phyloP scores from a whole-genome alignment of 768 basidiomycete genomes.

The Panaeolus cyanescens region DNA sequence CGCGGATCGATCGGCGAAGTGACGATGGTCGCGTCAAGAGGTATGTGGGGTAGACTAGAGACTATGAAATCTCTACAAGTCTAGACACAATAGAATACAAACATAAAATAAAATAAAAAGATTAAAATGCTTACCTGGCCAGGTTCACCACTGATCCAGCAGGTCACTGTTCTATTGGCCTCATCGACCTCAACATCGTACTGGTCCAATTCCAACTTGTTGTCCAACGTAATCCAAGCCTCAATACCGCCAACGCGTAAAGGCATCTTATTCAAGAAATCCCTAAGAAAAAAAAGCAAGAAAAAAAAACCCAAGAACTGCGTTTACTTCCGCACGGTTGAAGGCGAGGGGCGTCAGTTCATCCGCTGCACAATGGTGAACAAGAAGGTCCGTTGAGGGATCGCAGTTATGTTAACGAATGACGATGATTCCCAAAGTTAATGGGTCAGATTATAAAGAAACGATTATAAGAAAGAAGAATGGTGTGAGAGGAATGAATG shows the following conservation, averaged over 20 bases:
- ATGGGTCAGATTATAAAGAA: background rate
- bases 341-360: slow-evolving; percentile 2
- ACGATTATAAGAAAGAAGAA: background rate
- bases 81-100: background rate
- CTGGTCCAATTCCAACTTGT: slow-evolving; percentile 27
- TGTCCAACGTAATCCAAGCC: slow-evolving; percentile 30
- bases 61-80: background rate
- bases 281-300: background rate
- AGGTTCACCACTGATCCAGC: slow-evolving; percentile 31
- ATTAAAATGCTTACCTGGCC: slow-evolving; percentile 22
- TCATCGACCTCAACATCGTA: slow-evolving; percentile 27
- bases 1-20: slow-evolving; percentile 1
- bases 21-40: slow-evolving; percentile 5
- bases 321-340: background rate
- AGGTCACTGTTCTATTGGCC: slow-evolving; percentile 22
- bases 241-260: slow-evolving; percentile 29
- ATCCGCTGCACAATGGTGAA: background rate
- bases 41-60: background rate
- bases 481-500: background rate
- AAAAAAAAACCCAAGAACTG: background rate
- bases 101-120: slow-evolving; percentile 1
- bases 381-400: slow-evolving; percentile 1
- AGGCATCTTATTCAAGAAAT: slow-evolving; percentile 17
- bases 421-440: background rate
- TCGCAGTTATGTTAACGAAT: background rate